These are phyloP conservation scores for Fonsecaea multimorphosa DNA, from an alignment of 2,329 filamentous ascomycete species.

Conservation along the genomic window DNA sequence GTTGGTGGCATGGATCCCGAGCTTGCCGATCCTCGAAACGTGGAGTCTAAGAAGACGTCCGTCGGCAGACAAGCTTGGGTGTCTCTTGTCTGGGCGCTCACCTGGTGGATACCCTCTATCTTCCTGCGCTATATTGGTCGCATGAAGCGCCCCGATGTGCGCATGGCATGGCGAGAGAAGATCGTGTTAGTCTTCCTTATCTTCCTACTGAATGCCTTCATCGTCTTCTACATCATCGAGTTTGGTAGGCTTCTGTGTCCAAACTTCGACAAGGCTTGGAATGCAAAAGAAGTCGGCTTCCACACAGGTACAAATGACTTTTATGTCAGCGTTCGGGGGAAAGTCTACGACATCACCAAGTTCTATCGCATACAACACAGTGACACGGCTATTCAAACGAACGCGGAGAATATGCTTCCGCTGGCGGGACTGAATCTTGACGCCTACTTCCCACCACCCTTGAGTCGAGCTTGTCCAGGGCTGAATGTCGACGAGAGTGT, in stretches of 20 bases:
- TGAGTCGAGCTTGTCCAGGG: slow-evolving; percentile 74
- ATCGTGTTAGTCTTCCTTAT: slow-evolving; percentile 82
- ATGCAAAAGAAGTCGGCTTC: slow-evolving; percentile 67
- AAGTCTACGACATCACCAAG: slow-evolving; percentile 88
- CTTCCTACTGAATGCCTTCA: slow-evolving; percentile 74
- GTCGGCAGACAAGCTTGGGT: slow-evolving; percentile 77
- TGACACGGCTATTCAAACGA: slow-evolving; percentile 68
- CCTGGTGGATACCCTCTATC: slow-evolving; percentile 93
- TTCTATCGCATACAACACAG: slow-evolving; percentile 89
- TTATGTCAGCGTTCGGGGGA: slow-evolving; percentile 84
- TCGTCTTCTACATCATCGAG: slow-evolving; percentile 90
- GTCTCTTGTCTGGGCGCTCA: slow-evolving; percentile 79
- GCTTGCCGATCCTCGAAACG: slow-evolving; percentile 74
- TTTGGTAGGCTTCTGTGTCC: slow-evolving; percentile 89
- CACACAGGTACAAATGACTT: slow-evolving; percentile 79
- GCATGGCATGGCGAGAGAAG: slow-evolving; percentile 98
- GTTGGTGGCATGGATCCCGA: slow-evolving; percentile 76
- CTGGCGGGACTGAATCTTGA: slow-evolving; percentile 81
- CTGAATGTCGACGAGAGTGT: slow-evolving; percentile 68
- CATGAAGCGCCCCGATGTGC: slow-evolving; percentile 96
- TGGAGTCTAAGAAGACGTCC: slow-evolving; percentile 72
- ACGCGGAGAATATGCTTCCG: slow-evolving; percentile 70
- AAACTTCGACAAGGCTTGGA: slow-evolving; percentile 90
- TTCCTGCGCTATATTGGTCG: slow-evolving; percentile 79
- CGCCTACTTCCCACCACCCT: slow-evolving; percentile 81